These are phyloP conservation scores for Cryphonectria japonica DNA, from an alignment of 2,329 filamentous ascomycete species.

Conservation along the genomic window DNA sequence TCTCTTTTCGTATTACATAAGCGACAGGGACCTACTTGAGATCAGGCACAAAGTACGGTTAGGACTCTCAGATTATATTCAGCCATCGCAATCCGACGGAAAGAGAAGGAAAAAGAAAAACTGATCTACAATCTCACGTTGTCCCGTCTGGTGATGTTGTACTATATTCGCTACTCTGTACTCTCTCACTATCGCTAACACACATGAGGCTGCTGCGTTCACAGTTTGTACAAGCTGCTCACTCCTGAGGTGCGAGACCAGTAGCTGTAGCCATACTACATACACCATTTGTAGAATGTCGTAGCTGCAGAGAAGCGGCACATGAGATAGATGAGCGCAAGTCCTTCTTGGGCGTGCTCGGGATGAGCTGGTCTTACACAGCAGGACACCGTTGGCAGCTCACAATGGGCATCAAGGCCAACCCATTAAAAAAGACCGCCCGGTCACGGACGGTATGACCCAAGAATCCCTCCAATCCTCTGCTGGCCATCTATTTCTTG, in stretches of 20 bases:
- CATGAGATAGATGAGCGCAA: background rate
- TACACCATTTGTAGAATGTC: background rate
- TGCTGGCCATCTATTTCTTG: conserved; percentile 59
- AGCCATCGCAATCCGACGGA: too few relatives aligned
- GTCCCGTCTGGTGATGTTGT: background rate
- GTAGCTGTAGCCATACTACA: background rate
- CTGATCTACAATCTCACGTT: background rate
- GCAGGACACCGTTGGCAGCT: background rate
- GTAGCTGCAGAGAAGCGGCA: background rate
- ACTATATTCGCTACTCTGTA: background rate
- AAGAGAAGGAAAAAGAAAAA: background rate
- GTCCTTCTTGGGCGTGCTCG: background rate
- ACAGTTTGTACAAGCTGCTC: background rate
- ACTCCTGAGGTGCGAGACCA: background rate
- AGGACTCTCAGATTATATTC: background rate
- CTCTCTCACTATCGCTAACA: conserved; percentile 7
- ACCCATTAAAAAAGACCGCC: background rate
- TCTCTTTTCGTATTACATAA: conserved; percentile 18
- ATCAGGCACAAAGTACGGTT: too few relatives aligned
- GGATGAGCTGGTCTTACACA: background rate
- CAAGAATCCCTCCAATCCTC: background rate
- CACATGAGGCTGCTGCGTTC: background rate
- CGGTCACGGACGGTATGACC: background rate
- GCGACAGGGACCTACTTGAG: too few relatives aligned
- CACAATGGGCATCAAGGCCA: background rate